Base-by-base conservation (phyloP, 805 yeast species). In the Suhomyces kilbournensis region DNA sequence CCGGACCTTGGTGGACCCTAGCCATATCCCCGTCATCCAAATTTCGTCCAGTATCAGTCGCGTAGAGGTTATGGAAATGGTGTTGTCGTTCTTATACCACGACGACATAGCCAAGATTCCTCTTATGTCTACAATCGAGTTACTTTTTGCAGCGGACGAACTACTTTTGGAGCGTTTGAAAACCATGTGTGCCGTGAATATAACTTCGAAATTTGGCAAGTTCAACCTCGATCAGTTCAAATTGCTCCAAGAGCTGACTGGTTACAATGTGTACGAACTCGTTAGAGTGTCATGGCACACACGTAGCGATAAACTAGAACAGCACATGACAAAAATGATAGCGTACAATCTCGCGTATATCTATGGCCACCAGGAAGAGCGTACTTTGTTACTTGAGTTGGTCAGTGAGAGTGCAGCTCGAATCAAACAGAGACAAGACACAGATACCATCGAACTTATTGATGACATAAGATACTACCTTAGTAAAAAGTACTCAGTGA, bases 391-490 rank as follows among this genome's bases (percentile, higher is more conserved):
- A 15, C 48, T 55, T 7, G 43, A 39, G 7, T 54, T 71, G 17
- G 63, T 73, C n/a, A 58, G 55, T 48, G 76, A 74, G 56, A 75
- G 82, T 62, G 86, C 93, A 0, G 56, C 60, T 14, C 70, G 89
- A 58, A 86, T 88, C 47, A 61, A 76, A 19, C 67, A 64, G 14
- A 76, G 94, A 62, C 84, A 88, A 58, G 89, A 83, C 54, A 85
- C 88, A 0, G 96, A 88, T 68, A 85, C 93, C 1, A 85, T 88
- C 61, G 96, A 88, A 60, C 70, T 88, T 58, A 74, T 88, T 25
- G 96, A 88, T 66, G 96, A 88, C 68, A 84, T 88, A 9, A 72
- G 91, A 56, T 88, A 78, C 65, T 85, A 83, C 56, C 65, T 88
- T 45, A 60, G 71, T 10, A 73, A 76, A 59, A 71, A 70, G 57